Evolutionary conservation across 2,329 filamentous ascomycete genomes (phyloP), one percentile per base, ranked within the genome.

Genomic region (Dothidotthia symphoricarpi): DNA sequence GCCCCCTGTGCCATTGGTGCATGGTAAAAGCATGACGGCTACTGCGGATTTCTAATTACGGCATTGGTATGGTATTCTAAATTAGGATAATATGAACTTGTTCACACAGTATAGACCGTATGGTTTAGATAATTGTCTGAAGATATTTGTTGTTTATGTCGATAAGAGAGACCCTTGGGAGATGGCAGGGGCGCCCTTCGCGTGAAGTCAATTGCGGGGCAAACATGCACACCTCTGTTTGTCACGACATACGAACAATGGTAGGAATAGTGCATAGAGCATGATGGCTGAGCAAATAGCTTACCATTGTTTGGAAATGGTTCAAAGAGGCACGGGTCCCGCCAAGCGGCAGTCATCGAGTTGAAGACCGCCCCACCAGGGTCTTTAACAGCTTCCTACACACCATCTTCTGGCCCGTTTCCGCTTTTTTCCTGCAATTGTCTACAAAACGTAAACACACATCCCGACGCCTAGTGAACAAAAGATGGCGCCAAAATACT

Each of bases 11-110:
- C 64, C 94, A 55, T 70, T 95, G 63, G 85, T 95, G 26, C 77
- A 94, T 67, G 89, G 85, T 66, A 94, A 94, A 66, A 88, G 83
- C 57, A 89, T 94, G 85, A 94, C 87, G 12, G 88, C 94, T 31
- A 94, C 85, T 6, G 85, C 86, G 57, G 86, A 82, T 61, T 66
- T 88, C 45, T 87, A 54, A 60, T 30, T 30, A n/a, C n/a, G n/a
- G n/a, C n/a, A n/a, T n/a, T n/a, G n/a, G n/a, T n/a, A n/a, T n/a
- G n/a, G n/a, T n/a, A n/a, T n/a, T n/a, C n/a, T n/a, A n/a, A n/a
- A n/a, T n/a, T n/a, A n/a, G n/a, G n/a, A n/a, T n/a, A n/a, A n/a
- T n/a, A n/a, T n/a, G n/a, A n/a, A n/a, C n/a, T n/a, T n/a, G n/a
- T n/a, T n/a, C n/a, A n/a, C n/a, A n/a, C n/a, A n/a, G n/a, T n/a